phyloP scores from a whole-genome alignment of 2,329 filamentous ascomycete genomes.

The Rutstroemia sp. region DNA sequence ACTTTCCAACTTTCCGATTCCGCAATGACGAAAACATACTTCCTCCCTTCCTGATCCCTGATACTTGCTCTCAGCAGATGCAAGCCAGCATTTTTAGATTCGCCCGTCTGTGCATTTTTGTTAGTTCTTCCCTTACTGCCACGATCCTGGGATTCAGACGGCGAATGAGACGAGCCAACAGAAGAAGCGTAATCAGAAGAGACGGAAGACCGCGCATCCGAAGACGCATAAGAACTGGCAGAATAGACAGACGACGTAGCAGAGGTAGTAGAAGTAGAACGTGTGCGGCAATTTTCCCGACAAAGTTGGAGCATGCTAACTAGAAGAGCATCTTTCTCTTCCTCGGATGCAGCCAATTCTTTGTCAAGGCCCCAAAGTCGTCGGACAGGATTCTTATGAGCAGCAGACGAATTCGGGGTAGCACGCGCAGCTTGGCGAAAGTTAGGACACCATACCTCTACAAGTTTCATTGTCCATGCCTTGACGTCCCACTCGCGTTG shows the following conservation, averaged over 20 bases:
- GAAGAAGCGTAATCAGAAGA: constrained; percentile 26
- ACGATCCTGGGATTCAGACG: constrained; percentile 5
- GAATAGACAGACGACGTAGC: constrained; percentile 32
- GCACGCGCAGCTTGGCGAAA: constrained; percentile 37
- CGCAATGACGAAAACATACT: constrained; percentile 56
- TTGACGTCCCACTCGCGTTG: constrained; percentile 98
- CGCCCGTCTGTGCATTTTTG: constrained; percentile 38
- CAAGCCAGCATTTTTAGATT: constrained; percentile 47
- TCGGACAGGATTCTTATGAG: constrained; percentile 24
- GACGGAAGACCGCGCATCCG: constrained; percentile 21
- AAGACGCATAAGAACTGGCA: constrained; percentile 25
- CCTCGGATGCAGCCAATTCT: constrained; percentile 39
- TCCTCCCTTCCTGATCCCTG: constrained; percentile 58
- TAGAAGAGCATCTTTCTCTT: constrained; percentile 61
- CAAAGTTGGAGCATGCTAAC: constrained; percentile 56
- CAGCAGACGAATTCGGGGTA: constrained; percentile 23
- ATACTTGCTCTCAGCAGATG: constrained; percentile 58
- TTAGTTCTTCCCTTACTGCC: constrained; percentile 19
- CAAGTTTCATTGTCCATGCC: constrained; percentile 89
- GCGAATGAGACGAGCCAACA: constrained; percentile 20
- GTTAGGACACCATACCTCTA: constrained; percentile 80
- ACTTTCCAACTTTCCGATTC: constrained; percentile 65
- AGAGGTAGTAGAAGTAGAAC: constrained; percentile 32
- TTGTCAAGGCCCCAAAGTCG: constrained; percentile 34
- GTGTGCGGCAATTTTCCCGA: constrained; percentile 53